Base-by-base conservation (phyloP, 1,284 basidiomycete species). In the Trametes hirsuta region DNA sequence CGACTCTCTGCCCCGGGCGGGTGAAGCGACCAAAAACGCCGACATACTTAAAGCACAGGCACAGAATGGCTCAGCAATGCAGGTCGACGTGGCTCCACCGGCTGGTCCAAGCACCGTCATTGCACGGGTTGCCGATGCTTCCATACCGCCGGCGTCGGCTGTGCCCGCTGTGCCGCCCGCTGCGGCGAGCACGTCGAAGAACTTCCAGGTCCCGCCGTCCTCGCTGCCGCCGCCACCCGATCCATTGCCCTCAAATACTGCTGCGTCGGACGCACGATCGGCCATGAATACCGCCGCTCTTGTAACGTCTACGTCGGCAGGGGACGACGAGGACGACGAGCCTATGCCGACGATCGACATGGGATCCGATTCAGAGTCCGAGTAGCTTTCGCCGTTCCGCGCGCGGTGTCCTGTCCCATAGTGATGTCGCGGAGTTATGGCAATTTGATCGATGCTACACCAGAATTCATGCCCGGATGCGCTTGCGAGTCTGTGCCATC, bases 321-420 rank as follows among this genome's bases (percentile, higher is more conserved):
- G 75, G 18, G 77, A 76, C 3, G 83, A 81, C 22, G 81, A 82
- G 45, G 80, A 83, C 6, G 81, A 82, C 63, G 83, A 83, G 69
- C 78, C 76, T 25, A 79, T 88, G 66, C 86, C 87, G 1, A 67
- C 74, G 36, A 82, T 85, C 24, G 76, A 84, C 65, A 66, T 83
- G 67, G 79, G 72, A 52, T 85, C 84, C 6, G 83, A 84, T 63
- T 83, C 79, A 21, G 75, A 77, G 34, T 64, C 53, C 55, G 70
- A 69, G 14, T 68, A 61, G 53, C 37, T 34, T 41, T 15, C 22
- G 40, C 47, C 18, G 24, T 18, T 34, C 18, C 47, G 42, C 41
- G 24, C 36, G 39, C 35, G 40, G 48, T 45, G 49, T 53, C 8
- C 40, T 53, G 47, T 30, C 30, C 30, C 30, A 8, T 30, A 30